Percentiles rank a stretch among this genome's conserved stretches.
These are phyloP conservation scores for Sporopachydermia lactativora DNA, from an alignment of 805 yeast species.

Conservation along the genomic window DNA sequence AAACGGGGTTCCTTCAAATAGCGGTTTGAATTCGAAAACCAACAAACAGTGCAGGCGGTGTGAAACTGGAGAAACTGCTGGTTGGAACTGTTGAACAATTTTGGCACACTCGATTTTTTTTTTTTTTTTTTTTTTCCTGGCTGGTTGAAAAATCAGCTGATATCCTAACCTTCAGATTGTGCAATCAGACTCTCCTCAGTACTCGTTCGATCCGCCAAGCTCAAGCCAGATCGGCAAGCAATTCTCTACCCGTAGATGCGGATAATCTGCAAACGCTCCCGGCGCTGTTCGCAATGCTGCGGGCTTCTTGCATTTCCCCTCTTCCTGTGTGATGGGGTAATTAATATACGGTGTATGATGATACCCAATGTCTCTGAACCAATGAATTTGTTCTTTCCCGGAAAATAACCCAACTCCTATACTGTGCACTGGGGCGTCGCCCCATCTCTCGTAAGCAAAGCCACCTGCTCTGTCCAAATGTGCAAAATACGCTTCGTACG, in stretches of 20 bases:
- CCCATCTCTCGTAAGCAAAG: slow-evolving; percentile 86
- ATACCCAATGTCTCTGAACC: slow-evolving; percentile 82
- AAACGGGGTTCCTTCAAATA: too few species aligned
- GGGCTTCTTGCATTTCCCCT: slow-evolving; percentile 23
- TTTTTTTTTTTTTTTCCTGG: background rate
- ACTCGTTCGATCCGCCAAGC: slow-evolving; percentile 13
- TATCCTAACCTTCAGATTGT: slow-evolving; percentile 8
- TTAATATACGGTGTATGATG: slow-evolving; percentile 60
- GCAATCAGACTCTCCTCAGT: too few species aligned
- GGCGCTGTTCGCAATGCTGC: slow-evolving; percentile 35
- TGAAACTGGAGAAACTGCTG: too few species aligned
- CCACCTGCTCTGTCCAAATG: slow-evolving; percentile 59
- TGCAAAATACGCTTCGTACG: slow-evolving; percentile 51
- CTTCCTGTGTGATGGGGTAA: slow-evolving; percentile 42
- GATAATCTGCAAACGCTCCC: slow-evolving; percentile 41
- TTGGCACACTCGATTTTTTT: slow-evolving; percentile 14
- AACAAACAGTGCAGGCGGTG: too few species aligned
- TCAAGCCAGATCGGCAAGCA: slow-evolving; percentile 64
- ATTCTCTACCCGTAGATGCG: slow-evolving; percentile 46
- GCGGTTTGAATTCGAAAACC: too few species aligned
- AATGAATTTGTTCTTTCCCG: slow-evolving; percentile 55
- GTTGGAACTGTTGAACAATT: slow-evolving; percentile 9
- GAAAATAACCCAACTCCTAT: slow-evolving; percentile 61
- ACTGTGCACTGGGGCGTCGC: slow-evolving; percentile 85
- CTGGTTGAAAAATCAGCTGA: background rate